Conservation (phyloP, 2,329 filamentous ascomycete species). For the Penicillium hordei region DNA sequence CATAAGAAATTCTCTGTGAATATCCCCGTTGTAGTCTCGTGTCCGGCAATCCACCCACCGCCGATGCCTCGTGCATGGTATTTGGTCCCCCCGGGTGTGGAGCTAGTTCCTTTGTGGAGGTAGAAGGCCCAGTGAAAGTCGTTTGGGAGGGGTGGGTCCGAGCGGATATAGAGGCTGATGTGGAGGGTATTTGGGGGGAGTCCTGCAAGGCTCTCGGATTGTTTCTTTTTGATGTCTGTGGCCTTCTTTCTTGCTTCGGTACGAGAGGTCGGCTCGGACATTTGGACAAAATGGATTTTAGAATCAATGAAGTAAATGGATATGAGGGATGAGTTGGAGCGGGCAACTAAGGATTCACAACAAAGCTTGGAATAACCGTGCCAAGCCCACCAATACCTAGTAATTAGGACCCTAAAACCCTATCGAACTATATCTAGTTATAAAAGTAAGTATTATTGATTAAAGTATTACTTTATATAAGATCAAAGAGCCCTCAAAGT, state of each 20-base stretch:
- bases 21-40: constrained; percentile 3
- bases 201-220: background rate
- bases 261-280: background rate
- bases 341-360: background rate
- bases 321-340: background rate
- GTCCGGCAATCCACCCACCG: constrained; percentile 12
- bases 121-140: constrained; percentile 18
- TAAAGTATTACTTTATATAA: too few species aligned
- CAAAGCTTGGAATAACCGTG: background rate
- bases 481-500: too few species aligned
- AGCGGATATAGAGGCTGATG: constrained; percentile 6
- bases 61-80: constrained; percentile 10
- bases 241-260: background rate
- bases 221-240: background rate
- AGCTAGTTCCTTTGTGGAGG: constrained; percentile 1
- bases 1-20: background rate
- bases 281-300: background rate
- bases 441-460: too few species aligned
- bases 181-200: background rate
- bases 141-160: constrained; percentile 4
- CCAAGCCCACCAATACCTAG: too few species aligned
- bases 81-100: constrained; percentile 4
- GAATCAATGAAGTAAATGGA: background rate
- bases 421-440: too few species aligned
- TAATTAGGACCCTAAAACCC: too few species aligned